These are phyloP conservation scores for Fraxinus floribunda DNA, from an alignment of 305 asterid genomes.

Conservation along the genomic window DNA sequence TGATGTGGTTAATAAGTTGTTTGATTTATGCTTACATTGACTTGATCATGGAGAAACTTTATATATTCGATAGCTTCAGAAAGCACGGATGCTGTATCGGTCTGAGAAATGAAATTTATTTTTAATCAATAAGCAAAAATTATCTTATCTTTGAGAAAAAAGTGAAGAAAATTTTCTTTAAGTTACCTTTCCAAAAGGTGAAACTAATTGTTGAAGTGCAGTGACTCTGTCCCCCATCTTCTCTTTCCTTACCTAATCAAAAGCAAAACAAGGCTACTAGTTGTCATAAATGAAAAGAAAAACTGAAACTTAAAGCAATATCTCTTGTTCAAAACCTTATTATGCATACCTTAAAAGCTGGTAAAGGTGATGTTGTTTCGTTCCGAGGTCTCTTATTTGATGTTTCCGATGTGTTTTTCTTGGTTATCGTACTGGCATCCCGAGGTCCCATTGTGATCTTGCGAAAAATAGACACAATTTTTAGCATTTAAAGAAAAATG, in stretches of 20 bases:
- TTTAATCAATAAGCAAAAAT: conserved; percentile 11
- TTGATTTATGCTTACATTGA: conserved; percentile 54
- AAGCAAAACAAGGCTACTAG: conserved; percentile 25
- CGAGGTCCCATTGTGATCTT: conserved; percentile 51
- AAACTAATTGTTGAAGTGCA: conserved; percentile 98
- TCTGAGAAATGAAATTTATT: conserved; percentile 41
- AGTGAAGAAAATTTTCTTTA: conserved; percentile 24
- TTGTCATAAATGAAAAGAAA: neutral
- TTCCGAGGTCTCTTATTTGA: conserved; percentile 66
- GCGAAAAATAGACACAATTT: neutral
- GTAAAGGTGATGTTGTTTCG: conserved; percentile 31
- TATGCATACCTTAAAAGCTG: conserved; percentile 71
- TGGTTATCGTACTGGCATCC: conserved; percentile 33
- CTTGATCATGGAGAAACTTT: conserved; percentile 87
- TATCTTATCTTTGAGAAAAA: conserved; percentile 23
- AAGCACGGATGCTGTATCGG: conserved; percentile 98
- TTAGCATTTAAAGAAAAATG: neutral
- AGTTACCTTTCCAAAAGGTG: conserved; percentile 98
- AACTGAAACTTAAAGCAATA: conserved; percentile 3
- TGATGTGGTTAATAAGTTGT: neutral
- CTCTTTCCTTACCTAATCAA: conserved; percentile 88
- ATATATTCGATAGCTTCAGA: conserved; percentile 92
- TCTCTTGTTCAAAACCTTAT: neutral
- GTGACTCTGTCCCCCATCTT: conserved; percentile 99
- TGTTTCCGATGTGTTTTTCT: conserved; percentile 49